Base-by-base conservation (phyloP, 805 yeast species). In the Lipomyces spencermartinsiae region DNA sequence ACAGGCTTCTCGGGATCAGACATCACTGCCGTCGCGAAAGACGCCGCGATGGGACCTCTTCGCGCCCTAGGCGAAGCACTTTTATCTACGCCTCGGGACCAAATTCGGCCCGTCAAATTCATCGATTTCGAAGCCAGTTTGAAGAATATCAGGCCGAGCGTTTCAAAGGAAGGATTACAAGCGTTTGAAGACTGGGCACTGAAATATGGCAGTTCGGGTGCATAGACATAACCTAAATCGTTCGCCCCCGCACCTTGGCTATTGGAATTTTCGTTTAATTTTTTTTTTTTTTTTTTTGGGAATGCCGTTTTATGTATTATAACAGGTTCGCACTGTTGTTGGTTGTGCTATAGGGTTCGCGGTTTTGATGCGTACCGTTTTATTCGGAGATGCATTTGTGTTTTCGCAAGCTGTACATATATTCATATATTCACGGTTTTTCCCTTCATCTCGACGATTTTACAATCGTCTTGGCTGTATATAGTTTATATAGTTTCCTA, bases 41-140 rank as follows among this genome's bases (percentile, higher is more conserved):
- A 94, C 77, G 96, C 97, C 2, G 98, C 99, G 0, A 93, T 94
- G 98, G 97, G 97, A 0, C 98, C 99, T 1, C 81, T 95, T 49
- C 83, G 99, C 71, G 89, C 92, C 54, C 80, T 94, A 31, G 98
- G 98, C 1, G 98, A 94, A 67, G 87, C 89, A 58, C 83, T 94
- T 64, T 82, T 94, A 71, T 80, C 83, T 55, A 85, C 87, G 0
- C 83, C 91, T 1, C 87, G 92, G 46, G 91, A 89, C 64, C 87
- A 87, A 67, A 93, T 94, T 64, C 81, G 98, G 63, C 89, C 97
- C 0, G 86, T 95, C 62, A 82, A 83, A 29, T 79, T 92, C 61
- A 80, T 80, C 8, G 99, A 94, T 77, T 94, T 95, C 76, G 82
- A 83, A 65, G 86, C 82, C 57, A 91, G 97, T 73, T 83, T 95